Evolutionary conservation across 169 alveolate species (phyloP).

Genomic region (Eimeria maxima): DNA sequence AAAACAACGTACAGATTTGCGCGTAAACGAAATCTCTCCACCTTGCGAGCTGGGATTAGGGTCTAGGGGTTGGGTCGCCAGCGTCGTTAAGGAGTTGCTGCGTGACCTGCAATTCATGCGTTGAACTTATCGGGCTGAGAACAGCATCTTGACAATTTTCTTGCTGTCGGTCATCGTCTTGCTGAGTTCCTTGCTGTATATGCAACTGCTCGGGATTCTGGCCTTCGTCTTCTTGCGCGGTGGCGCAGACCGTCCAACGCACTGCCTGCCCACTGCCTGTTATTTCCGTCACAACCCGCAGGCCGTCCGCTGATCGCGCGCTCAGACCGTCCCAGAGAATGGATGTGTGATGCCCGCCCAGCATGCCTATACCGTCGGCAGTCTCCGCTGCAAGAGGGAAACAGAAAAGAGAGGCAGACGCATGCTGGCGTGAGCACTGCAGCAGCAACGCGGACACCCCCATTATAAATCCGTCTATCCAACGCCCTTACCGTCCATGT

Average conservation of each 20-base stretch:
- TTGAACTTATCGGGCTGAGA: background rate
- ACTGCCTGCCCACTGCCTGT: conserved; percentile 73
- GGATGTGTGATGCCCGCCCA: conserved; percentile 28
- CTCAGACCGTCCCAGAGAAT: conserved; percentile 72
- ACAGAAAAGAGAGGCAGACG: background rate
- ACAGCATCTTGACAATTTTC: background rate
- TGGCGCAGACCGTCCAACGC: conserved; percentile 66
- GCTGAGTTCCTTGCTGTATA: background rate
- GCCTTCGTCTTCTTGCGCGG: conserved; percentile 19
- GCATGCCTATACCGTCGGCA: background rate
- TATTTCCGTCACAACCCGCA: conserved; percentile 63
- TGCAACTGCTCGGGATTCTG: background rate
- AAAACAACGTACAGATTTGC: background rate
- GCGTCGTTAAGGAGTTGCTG: background rate
- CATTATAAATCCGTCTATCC: background rate
- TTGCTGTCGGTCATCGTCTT: background rate
- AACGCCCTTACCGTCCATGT: conserved; percentile 24
- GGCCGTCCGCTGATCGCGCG: conserved; percentile 54
- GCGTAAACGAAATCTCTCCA: background rate
- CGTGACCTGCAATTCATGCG: background rate
- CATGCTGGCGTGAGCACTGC: background rate
- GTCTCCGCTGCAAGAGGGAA: background rate
- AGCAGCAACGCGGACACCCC: background rate
- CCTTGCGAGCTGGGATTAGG: background rate
- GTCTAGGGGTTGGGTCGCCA: background rate